A percentile compares a stretch with the other conserved stretches of the same genome.
phyloP scores from a whole-genome alignment of 495 filamentous ascomycete genomes.

The Aspergillus wentii region DNA sequence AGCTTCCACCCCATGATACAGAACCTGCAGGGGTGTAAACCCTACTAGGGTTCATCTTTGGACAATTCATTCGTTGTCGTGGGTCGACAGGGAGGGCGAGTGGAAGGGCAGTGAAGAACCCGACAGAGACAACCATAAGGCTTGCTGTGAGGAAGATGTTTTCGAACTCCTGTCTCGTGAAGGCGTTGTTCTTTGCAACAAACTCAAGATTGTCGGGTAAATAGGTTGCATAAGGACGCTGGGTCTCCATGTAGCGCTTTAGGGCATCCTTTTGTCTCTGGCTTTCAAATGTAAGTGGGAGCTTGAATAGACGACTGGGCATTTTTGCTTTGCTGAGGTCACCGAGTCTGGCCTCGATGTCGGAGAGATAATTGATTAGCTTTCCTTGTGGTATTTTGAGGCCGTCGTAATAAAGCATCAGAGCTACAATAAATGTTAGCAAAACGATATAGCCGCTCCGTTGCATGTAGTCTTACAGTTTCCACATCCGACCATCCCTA shows the following conservation, averaged over 20 bases:
- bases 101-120: slow-evolving; percentile 53
- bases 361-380: slow-evolving; percentile 23
- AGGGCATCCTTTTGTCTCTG: slow-evolving; percentile 44
- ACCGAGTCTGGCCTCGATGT: slow-evolving; percentile 24
- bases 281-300: slow-evolving; percentile 52
- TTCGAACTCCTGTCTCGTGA: slow-evolving; percentile 40
- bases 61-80: slow-evolving; percentile 44
- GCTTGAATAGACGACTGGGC: slow-evolving; percentile 45
- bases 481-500: slow-evolving; percentile 45
- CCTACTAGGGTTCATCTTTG: slow-evolving; percentile 56
- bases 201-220: slow-evolving; percentile 54
- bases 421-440: slow-evolving; percentile 16
- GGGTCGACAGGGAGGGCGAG: slow-evolving; percentile 54
- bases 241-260: slow-evolving; percentile 52
- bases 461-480: slow-evolving; percentile 21
- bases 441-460: not conserved
- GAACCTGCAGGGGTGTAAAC: slow-evolving; percentile 53
- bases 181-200: slow-evolving; percentile 53
- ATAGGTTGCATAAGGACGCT: slow-evolving; percentile 53
- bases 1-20: slow-evolving; percentile 49
- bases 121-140: slow-evolving; percentile 50
- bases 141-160: slow-evolving; percentile 41
- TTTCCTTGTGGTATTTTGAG: slow-evolving; percentile 26
- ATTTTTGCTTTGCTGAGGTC: slow-evolving; percentile 40
- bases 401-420: slow-evolving; percentile 46